Evolutionary conservation across 2,329 filamentous ascomycete species (phyloP).

Genomic region (Penicillium sp.): DNA sequence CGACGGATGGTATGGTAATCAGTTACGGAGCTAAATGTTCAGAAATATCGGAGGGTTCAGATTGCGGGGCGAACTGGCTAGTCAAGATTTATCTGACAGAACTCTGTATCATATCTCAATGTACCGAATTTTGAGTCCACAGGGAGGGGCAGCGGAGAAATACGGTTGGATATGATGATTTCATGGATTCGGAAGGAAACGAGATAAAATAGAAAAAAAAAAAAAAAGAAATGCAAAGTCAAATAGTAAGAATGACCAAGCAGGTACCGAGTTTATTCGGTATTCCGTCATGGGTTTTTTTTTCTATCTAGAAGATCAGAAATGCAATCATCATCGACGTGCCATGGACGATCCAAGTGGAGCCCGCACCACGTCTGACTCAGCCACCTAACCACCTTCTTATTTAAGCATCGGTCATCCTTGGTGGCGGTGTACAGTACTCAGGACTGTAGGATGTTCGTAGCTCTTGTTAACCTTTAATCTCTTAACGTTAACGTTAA

Average conservation of each 20-base stretch:
- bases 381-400: neutral
- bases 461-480: too few species aligned
- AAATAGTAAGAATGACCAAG: conserved; percentile 3
- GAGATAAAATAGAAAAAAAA: neutral
- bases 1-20: neutral
- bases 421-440: too few species aligned
- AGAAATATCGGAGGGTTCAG: conserved; percentile 1
- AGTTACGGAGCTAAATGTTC: neutral
- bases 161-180: conserved; percentile 16
- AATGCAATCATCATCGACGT: conserved; percentile 21
- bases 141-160: conserved; percentile 16
- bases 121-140: neutral
- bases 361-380: conserved; percentile 6
- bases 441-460: too few species aligned
- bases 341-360: conserved; percentile 19
- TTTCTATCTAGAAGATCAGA: neutral
- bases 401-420: neutral
- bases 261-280: conserved; percentile 13
- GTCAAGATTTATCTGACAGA: neutral
- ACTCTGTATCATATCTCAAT: neutral
- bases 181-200: neutral
- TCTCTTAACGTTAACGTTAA: neutral
- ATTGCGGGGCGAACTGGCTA: conserved; percentile 2
- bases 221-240: neutral
- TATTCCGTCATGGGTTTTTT: neutral